phyloP scores from a whole-genome alignment of 352 stramenopile species.

The Phytophthora sojae region DNA sequence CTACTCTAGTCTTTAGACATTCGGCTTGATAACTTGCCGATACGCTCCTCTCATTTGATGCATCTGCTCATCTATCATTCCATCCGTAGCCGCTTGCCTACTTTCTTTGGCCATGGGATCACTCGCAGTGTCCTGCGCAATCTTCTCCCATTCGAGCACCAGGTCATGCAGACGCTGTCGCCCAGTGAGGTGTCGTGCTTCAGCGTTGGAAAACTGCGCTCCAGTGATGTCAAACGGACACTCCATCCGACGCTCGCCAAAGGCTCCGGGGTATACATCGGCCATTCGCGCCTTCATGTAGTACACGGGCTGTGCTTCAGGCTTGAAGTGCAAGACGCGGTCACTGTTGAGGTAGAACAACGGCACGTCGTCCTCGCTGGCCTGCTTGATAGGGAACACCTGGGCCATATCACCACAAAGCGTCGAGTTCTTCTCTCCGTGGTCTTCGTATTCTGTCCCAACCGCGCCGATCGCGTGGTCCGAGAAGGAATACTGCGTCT shows the following conservation, averaged over 20 bases:
- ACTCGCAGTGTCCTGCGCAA: slow-evolving; percentile 3
- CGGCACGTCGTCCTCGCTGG: slow-evolving; percentile 19
- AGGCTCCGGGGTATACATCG: slow-evolving; percentile 49
- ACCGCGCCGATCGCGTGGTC: slow-evolving; percentile 42
- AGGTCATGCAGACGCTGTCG: slow-evolving; percentile 48
- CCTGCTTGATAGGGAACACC: slow-evolving; percentile 28
- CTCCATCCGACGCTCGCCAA: slow-evolving; percentile 48
- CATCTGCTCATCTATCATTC: slow-evolving; percentile 27
- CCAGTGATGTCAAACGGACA: slow-evolving; percentile 57
- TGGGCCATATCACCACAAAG: slow-evolving; percentile 37
- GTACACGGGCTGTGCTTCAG: slow-evolving; percentile 42
- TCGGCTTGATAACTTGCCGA: slow-evolving; percentile 22
- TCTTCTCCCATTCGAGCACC: slow-evolving; percentile 27
- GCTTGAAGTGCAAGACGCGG: slow-evolving; percentile 46
- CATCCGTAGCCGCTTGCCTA: slow-evolving; percentile 14
- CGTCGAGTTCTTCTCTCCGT: slow-evolving; percentile 34
- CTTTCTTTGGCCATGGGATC: slow-evolving; percentile 2
- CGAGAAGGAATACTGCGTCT: slow-evolving; percentile 57
- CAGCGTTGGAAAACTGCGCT: slow-evolving; percentile 33
- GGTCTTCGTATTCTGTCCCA: slow-evolving; percentile 26
- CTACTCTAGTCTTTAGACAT: slow-evolving; percentile 13
- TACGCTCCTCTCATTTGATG: slow-evolving; percentile 27
- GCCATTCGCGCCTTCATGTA: slow-evolving; percentile 50
- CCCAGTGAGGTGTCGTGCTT: slow-evolving; percentile 40
- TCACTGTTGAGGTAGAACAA: slow-evolving; percentile 71